phyloP scores from a whole-genome alignment of 352 stramenopile species.

The Globisporangium uncinulatum region DNA sequence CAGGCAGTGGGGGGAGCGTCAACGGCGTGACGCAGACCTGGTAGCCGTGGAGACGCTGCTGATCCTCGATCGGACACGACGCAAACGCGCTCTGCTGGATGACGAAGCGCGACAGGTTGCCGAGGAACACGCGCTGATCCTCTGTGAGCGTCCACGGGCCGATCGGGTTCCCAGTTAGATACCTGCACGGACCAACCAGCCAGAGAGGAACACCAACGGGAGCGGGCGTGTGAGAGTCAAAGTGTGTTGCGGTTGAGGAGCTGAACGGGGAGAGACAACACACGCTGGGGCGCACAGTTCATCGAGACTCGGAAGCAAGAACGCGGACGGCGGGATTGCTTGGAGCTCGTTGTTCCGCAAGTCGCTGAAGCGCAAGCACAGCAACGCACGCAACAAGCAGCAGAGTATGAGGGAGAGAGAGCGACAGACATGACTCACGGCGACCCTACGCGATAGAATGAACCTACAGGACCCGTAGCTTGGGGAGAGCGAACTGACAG shows the following conservation, averaged over 20 bases:
- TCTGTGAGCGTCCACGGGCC: constrained; percentile 19
- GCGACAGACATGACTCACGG: too few relatives aligned
- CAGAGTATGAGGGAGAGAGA: too few relatives aligned
- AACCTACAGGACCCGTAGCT: constrained; percentile 15
- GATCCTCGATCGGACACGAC: constrained; percentile 23
- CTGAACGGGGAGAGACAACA: too few relatives aligned
- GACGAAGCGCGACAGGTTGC: constrained; percentile 18
- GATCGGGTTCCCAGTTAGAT: constrained; percentile 29
- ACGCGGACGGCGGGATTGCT: constrained; percentile 3
- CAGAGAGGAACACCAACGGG: neutral
- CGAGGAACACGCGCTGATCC: constrained; percentile 26
- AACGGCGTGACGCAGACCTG: constrained; percentile 21
- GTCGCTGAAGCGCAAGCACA: constrained; percentile 7
- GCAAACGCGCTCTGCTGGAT: constrained; percentile 40
- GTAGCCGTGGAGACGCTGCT: constrained; percentile 20
- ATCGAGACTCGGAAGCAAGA: constrained; percentile 12
- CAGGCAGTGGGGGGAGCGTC: neutral
- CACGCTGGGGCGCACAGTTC: constrained; percentile 13
- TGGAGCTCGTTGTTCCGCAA: constrained; percentile 14
- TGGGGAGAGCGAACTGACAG: constrained; percentile 11
- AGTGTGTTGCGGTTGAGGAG: too few relatives aligned
- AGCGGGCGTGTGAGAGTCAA: too few relatives aligned
- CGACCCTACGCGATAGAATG: too few relatives aligned
- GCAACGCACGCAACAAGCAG: neutral
- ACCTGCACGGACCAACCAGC: constrained; percentile 15